A percentile compares a stretch with the other conserved stretches of the same genome.
Evolutionary conservation across 306 rosid genomes (phyloP).

Genomic region (Luffa aegyptiaca): DNA sequence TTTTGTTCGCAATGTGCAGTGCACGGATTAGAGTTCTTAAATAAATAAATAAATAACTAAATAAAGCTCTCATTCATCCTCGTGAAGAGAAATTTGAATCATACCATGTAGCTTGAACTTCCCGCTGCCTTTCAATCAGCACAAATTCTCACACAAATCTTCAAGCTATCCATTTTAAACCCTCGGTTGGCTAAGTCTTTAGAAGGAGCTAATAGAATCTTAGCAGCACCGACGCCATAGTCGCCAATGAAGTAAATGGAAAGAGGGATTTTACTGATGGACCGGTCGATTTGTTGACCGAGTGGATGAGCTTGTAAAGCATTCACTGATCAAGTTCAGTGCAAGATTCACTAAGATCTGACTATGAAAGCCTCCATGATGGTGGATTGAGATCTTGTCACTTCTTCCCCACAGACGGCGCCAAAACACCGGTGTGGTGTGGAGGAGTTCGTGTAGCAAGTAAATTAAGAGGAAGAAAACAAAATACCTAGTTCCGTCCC

Average conservation of each 20-base stretch:
- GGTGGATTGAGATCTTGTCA: too few relatives aligned
- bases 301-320: too few relatives aligned
- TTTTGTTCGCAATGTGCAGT: neutral
- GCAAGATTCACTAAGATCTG: too few relatives aligned
- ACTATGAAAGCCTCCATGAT: too few relatives aligned
- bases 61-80: neutral
- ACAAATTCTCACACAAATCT: slow-evolving; percentile 56
- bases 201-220: slow-evolving; percentile 44
- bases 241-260: slow-evolving; percentile 90
- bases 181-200: slow-evolving; percentile 52
- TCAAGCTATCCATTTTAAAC: slow-evolving; percentile 87
- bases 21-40: neutral
- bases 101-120: slow-evolving; percentile 61
- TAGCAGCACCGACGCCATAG: slow-evolving; percentile 75
- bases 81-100: neutral
- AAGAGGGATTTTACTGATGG: slow-evolving; percentile 51
- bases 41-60: neutral
- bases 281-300: too few relatives aligned
- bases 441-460: too few relatives aligned
- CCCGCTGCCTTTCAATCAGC: slow-evolving; percentile 97
- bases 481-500: too few relatives aligned
- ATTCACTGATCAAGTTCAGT: too few relatives aligned
- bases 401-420: too few relatives aligned
- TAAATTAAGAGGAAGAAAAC: too few relatives aligned
- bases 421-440: too few relatives aligned